Conservation (phyloP, 306 rosid species). For the Dryas drummondii region DNA sequence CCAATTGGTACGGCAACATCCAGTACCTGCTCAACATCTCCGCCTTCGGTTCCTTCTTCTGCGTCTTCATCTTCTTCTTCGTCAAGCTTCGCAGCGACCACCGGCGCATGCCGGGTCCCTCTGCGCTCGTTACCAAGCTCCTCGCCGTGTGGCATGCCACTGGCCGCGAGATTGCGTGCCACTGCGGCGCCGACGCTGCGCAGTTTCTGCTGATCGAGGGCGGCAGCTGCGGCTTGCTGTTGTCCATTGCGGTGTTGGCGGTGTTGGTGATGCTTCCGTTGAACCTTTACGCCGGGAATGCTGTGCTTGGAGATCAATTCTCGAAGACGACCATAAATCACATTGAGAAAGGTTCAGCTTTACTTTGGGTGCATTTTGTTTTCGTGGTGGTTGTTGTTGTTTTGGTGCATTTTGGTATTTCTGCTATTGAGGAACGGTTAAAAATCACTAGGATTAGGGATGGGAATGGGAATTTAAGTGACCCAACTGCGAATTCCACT, state of each 20-base stretch:
- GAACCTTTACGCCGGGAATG: constrained; percentile 67
- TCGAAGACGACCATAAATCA: constrained; percentile 80
- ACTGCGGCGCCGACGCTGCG: constrained; percentile 95
- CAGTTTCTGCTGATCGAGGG: constrained; percentile 92
- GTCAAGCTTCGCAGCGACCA: constrained; percentile 97
- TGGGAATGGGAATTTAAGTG: constrained; percentile 78
- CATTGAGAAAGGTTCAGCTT: constrained; percentile 70
- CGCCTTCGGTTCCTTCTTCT: constrained; percentile 71
- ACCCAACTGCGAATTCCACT: constrained; percentile 61
- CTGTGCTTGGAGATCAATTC: constrained; percentile 64
- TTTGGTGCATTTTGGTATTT: constrained; percentile 72
- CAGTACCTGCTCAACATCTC: constrained; percentile 88
- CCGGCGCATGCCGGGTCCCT: constrained; percentile 86
- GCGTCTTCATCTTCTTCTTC: constrained; percentile 72
- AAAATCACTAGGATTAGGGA: constrained; percentile 85
- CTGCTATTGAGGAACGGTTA: constrained; percentile 60
- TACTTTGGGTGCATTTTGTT: constrained; percentile 89
- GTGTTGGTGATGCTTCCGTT: constrained; percentile 63
- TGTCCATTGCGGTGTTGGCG: constrained; percentile 51
- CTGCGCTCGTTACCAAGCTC: constrained; percentile 70
- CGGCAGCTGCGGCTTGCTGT: constrained; percentile 75
- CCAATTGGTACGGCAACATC: constrained; percentile 86
- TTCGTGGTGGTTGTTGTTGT: constrained; percentile 59
- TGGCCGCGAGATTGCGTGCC: constrained; percentile 76
- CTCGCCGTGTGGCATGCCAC: constrained; percentile 96